Percentiles rank a stretch among this genome's conserved stretches.
phyloP scores from a whole-genome alignment of 192 early-diverging fungal species.

The Lobulomyces angularis region DNA sequence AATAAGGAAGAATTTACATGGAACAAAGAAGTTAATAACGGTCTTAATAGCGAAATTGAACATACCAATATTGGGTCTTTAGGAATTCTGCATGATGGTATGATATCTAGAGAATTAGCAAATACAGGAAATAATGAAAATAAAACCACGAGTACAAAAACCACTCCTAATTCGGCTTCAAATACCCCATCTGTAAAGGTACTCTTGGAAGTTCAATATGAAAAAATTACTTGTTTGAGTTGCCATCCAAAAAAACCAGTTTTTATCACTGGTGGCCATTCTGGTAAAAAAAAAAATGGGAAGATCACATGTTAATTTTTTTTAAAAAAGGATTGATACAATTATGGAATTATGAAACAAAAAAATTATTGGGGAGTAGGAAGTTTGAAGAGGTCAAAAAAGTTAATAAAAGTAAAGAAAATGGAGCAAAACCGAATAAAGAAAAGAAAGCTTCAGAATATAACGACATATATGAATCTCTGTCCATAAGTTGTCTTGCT shows the following conservation, averaged over 20 bases:
- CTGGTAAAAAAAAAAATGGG: conserved; percentile 11
- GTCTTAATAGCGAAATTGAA: no score
- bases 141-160: no score
- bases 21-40: no score
- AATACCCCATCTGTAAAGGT: conserved; percentile 10
- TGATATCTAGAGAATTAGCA: no score
- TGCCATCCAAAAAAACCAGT: conserved; percentile 21
- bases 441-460: conserved; percentile 11
- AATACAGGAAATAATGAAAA: no score
- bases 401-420: neutral
- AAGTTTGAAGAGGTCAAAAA: conserved; percentile 17
- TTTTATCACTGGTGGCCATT: conserved; percentile 28
- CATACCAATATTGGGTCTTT: no score
- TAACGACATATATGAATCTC: conserved; percentile 3
- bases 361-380: conserved; percentile 13
- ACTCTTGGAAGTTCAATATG: conserved; percentile 28
- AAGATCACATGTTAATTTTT: neutral
- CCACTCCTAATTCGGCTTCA: no score
- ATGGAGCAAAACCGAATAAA: neutral
- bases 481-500: conserved; percentile 17
- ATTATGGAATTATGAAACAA: conserved; percentile 31
- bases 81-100: no score
- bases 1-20: no score
- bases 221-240: conserved; percentile 17
- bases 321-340: conserved; percentile 25